Evolutionary conservation across 371 early-diverging fungal genomes (phyloP).

Genomic region (Mucor sp.): DNA sequence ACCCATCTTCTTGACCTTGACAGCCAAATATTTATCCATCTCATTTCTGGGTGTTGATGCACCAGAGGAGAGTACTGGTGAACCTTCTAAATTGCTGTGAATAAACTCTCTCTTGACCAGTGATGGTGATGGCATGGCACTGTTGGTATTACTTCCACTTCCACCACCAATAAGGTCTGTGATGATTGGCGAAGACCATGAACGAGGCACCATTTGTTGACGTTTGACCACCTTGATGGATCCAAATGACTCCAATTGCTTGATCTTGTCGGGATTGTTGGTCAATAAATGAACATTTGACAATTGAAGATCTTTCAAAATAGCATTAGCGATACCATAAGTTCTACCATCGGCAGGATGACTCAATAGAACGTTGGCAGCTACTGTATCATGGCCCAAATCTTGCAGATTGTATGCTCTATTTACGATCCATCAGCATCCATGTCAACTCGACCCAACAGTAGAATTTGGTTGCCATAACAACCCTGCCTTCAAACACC

Average conservation of each 20-base stretch:
- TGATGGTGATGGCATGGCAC: constrained; percentile 22
- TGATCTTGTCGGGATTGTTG: constrained; percentile 95
- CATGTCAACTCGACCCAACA: neutral
- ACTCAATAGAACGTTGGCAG: constrained; percentile 87
- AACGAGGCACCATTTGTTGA: constrained; percentile 88
- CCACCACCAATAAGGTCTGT: neutral
- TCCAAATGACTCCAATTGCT: constrained; percentile 70
- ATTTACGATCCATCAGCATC: neutral
- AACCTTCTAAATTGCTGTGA: neutral
- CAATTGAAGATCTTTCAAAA: constrained; percentile 80
- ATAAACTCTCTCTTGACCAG: constrained; percentile 3
- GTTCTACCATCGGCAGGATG: constrained; percentile 92
- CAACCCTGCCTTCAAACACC: neutral
- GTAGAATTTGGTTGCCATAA: neutral
- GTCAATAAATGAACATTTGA: constrained; percentile 79
- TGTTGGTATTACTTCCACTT: constrained; percentile 23
- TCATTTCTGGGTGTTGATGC: constrained; percentile 52
- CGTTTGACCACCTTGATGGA: constrained; percentile 77
- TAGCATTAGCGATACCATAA: constrained; percentile 91
- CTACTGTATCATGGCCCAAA: constrained; percentile 93
- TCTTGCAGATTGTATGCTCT: constrained; percentile 97
- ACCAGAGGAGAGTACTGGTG: constrained; percentile 26
- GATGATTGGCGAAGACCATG: constrained; percentile 56
- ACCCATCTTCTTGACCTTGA: constrained; percentile 87
- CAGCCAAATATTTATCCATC: constrained; percentile 78